Base-by-base conservation (phyloP, 2,329 filamentous ascomycete species). In the Colletotrichum gigasporum region DNA sequence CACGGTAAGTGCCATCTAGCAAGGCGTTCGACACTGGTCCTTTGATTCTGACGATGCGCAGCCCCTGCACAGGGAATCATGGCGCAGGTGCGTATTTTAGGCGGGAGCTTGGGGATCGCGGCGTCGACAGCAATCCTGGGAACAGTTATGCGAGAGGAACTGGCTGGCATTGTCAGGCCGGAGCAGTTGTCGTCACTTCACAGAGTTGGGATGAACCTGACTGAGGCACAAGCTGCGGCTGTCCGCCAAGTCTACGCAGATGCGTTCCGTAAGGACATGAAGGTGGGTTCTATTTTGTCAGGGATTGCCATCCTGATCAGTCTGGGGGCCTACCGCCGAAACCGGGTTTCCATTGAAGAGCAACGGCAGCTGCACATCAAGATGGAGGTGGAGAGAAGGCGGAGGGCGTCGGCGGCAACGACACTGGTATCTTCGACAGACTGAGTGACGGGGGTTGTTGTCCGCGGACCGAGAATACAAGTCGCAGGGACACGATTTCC, bases 51-150 rank as follows among this genome's bases (percentile, higher is more conserved):
- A 34, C 24, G n/a, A 7, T 6, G 9, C 6, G 4, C 7, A 85
- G 83, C 83, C 11, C 75, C 82, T 10, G 82, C 83, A 0, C 85
- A 87, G 67, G 85, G 83, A 1, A 80, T 87, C 37, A 69, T 86
- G 11, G 81, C 84, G 0, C 83, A 87, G 58, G 72, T 80, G 22
- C 79, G 84, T 30, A 79, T 87, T 20, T 74, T 86, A 0, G 85
- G 85, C 4, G 84, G 85, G 5, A 85, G 83, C 60, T 74, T 87
- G 26, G 85, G 85, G 3, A 85, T 87, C 54, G 82, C 85, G 3
- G 78, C 81, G 1, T 86, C 83, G 18, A 82, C 84, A 1, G 80
- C 81, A 14, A 76, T 86, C 14, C 69, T 85, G 68, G 63, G 58
- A 42, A 74, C 64, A 51, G 75, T 69, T 68, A 74, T 73, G 41